Evolutionary conservation across 768 basidiomycete species (phyloP), one percentile per base, ranked within the genome.

Genomic region (Amanita muscaria): DNA sequence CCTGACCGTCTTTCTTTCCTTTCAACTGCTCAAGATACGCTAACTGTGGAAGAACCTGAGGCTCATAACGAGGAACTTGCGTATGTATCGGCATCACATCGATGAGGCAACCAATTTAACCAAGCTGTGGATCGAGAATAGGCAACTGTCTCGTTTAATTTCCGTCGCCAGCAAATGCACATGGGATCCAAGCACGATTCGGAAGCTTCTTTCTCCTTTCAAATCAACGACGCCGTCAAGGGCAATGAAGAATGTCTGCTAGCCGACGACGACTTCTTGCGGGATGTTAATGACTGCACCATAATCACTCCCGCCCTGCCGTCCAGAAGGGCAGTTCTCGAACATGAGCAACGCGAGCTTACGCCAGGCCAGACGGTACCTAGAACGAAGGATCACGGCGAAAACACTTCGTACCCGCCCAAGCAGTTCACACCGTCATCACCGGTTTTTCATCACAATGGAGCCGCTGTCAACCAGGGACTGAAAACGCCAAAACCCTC

Each of bases 181-280:
- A 24, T 39, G 14, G 44, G 44, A 46, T 46, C 44, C 44, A 46
- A 39, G 36, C 29, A 46, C 25, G 33, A 69, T 40, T 74, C 73
- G 19, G 67, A 72, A 49, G 53, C 60, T n/a, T 74, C 72, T 27
- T 70, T 68, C 49, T 76, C 76, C 1, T 75, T 78, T 56, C 73
- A 78, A 56, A 74, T 80, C 27, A 77, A 80, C 3, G 59, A 62
- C 6, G 53, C 60, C 5, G 62, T 61, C 30, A 56, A 58, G 5
- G 71, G 68, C 12, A 74, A 77, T 51, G 68, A 79, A 51, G 44
- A 46, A 27, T 69, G 81, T 21, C 69, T 83, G 3, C 59, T 60
- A 6, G 64, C 68, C 35, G 72, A 79, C 45, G 55, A 62, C 50
- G 66, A 70, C 60, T 72, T 74, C 56, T 65, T 82, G 41, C 58